Evolutionary conservation across 768 basidiomycete genomes (phyloP).

Genomic region (Collybia mongolica): DNA sequence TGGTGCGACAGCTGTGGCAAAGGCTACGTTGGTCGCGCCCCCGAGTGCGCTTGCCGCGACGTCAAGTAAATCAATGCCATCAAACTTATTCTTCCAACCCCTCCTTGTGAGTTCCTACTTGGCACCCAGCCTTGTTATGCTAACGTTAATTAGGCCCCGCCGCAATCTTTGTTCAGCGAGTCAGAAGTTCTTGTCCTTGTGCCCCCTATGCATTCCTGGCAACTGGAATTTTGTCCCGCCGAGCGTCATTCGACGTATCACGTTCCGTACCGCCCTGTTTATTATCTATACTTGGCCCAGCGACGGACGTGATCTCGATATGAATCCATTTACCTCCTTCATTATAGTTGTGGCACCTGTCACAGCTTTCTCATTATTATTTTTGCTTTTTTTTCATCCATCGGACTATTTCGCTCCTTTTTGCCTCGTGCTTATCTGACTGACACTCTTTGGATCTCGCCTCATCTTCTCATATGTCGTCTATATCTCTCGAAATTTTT

Average conservation of each 20-base stretch:
- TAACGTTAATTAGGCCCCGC: slow-evolving; percentile 18
- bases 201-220: slow-evolving; percentile 17
- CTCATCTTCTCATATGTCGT: too few species aligned
- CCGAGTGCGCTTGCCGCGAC: slow-evolving; percentile 61
- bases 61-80: slow-evolving; percentile 46
- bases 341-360: neutral
- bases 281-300: slow-evolving; percentile 47
- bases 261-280: slow-evolving; percentile 64
- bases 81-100: slow-evolving; percentile 12
- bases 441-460: too few species aligned
- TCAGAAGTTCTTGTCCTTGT: slow-evolving; percentile 33
- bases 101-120: slow-evolving; percentile 27
- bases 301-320: slow-evolving; percentile 66
- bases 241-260: slow-evolving; percentile 57
- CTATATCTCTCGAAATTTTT: too few species aligned
- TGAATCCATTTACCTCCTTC: slow-evolving; percentile 30
- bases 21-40: slow-evolving; percentile 54
- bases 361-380: neutral
- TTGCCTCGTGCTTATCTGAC: too few species aligned
- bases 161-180: slow-evolving; percentile 32
- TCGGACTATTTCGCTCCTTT: neutral
- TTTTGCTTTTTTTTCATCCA: slow-evolving; percentile 9
- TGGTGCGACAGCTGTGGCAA: slow-evolving; percentile 82
- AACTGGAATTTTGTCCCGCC: slow-evolving; percentile 33
- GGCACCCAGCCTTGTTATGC: neutral